phyloP scores from a whole-genome alignment of 805 yeast genomes.

The Yamadazyma laniorum region DNA sequence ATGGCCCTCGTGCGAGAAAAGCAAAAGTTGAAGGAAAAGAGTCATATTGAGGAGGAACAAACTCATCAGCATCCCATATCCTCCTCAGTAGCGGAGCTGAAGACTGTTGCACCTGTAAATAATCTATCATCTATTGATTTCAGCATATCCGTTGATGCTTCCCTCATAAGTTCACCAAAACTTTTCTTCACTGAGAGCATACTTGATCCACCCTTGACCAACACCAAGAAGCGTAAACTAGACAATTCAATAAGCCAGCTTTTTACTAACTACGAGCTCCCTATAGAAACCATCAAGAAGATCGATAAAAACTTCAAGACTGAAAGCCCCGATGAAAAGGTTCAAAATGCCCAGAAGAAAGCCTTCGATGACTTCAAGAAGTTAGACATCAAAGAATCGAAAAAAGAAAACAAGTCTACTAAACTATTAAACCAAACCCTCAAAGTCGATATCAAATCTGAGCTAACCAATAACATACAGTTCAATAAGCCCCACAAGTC shows the following conservation, averaged over 20 bases:
- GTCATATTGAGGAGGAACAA: neutral
- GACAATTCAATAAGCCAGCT: constrained; percentile 25
- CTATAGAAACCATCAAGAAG: constrained; percentile 34
- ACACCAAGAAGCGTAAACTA: constrained; percentile 21
- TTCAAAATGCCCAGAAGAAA: constrained; percentile 55
- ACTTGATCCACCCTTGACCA: neutral
- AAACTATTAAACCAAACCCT: constrained; percentile 6
- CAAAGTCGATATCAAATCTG: constrained; percentile 41
- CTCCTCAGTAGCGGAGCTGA: too few species aligned
- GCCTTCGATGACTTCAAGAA: constrained; percentile 36
- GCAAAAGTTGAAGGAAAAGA: constrained; percentile 1
- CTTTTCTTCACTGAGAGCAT: constrained; percentile 4
- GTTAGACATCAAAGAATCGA: constrained; percentile 20
- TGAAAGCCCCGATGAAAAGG: constrained; percentile 83
- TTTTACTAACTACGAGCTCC: constrained; percentile 41
- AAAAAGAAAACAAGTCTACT: constrained; percentile 12
- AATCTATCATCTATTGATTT: neutral
- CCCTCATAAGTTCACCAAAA: constrained; percentile 6
- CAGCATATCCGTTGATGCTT: constrained; percentile 5
- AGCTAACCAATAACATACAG: constrained; percentile 30
- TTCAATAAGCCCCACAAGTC: constrained; percentile 54
- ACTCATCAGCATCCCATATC: neutral
- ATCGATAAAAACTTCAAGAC: constrained; percentile 54
- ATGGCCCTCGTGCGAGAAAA: neutral
- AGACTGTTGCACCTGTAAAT: neutral